phyloP scores from a whole-genome alignment of 2,329 filamentous ascomycete species.

The Neoscytalidium dimidiatum region DNA sequence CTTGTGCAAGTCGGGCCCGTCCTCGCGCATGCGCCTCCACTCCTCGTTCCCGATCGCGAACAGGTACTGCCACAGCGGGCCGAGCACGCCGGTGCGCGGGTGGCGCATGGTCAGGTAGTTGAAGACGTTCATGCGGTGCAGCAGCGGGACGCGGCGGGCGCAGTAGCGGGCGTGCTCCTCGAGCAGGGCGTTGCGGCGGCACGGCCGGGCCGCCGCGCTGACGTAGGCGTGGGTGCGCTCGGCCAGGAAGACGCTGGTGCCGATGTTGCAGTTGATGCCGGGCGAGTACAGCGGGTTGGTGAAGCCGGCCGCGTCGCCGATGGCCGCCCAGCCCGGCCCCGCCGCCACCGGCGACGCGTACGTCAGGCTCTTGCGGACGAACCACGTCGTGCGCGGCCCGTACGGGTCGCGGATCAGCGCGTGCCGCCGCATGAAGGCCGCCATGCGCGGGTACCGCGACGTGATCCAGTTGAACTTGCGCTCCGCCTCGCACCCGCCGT shows the following conservation, averaged over 20 bases:
- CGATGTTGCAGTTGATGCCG: slow-evolving; percentile 1
- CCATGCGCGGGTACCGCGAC: neutral
- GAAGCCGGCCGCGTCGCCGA: neutral
- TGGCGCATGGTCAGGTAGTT: neutral
- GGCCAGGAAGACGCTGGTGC: neutral
- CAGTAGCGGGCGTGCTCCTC: neutral
- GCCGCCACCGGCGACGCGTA: neutral
- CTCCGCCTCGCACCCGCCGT: neutral
- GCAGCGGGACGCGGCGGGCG: neutral
- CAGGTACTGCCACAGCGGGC: neutral
- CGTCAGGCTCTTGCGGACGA: neutral
- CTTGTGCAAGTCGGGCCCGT: neutral
- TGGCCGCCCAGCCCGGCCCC: neutral
- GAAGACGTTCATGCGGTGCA: neutral
- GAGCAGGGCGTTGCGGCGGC: neutral
- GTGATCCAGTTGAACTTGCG: slow-evolving; percentile 4
- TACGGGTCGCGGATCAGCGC: neutral
- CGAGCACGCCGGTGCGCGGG: neutral
- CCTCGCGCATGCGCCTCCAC: neutral
- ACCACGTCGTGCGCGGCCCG: neutral
- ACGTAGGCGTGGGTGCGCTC: neutral
- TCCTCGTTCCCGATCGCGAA: neutral
- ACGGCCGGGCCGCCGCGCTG: neutral
- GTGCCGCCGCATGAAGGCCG: neutral
- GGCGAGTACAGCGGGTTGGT: neutral